Conservation (phyloP, 2,329 filamentous ascomycete species). For the Phaeosphaeria sp. region DNA sequence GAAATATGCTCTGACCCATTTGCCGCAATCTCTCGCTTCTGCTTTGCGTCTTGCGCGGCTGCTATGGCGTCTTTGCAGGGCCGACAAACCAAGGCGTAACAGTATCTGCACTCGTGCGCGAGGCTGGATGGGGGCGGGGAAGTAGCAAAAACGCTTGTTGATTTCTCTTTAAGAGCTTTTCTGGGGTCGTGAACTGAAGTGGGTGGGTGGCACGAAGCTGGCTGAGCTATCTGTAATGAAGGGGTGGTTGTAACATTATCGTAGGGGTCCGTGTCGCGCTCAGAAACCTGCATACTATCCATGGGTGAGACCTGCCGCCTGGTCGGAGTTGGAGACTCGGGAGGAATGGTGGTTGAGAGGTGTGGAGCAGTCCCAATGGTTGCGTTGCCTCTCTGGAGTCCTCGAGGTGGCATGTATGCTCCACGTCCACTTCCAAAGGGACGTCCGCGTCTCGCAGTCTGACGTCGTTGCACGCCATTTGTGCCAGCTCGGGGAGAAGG, state of each 20-base stretch:
- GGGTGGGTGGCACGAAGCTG: conserved; percentile 2
- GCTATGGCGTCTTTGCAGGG: conserved; percentile 23
- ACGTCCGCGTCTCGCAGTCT: background rate
- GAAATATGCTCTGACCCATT: background rate
- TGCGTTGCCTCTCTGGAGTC: conserved; percentile 12
- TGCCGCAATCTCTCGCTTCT: background rate
- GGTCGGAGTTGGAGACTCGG: conserved; percentile 7
- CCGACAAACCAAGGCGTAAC: conserved; percentile 31
- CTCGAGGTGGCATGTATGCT: conserved; percentile 13
- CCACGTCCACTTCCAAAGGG: background rate
- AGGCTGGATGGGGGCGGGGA: conserved; percentile 21
- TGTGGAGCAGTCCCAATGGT: conserved; percentile 14
- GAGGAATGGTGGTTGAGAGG: conserved; percentile 3
- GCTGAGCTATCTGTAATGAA: background rate
- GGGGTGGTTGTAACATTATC: conserved; percentile 18
- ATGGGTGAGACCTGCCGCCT: conserved; percentile 7
- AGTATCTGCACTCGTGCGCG: conserved; percentile 32
- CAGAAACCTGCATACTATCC: conserved; percentile 13
- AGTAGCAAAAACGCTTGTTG: background rate
- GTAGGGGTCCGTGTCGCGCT: conserved; percentile 23
- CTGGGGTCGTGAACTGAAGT: conserved; percentile 5
- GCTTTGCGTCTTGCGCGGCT: background rate
- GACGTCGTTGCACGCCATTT: background rate
- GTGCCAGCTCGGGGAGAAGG: background rate
- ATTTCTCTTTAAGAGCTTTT: background rate